Conservation (phyloP, 1,284 basidiomycete species). For the Earliella scabrosa region DNA sequence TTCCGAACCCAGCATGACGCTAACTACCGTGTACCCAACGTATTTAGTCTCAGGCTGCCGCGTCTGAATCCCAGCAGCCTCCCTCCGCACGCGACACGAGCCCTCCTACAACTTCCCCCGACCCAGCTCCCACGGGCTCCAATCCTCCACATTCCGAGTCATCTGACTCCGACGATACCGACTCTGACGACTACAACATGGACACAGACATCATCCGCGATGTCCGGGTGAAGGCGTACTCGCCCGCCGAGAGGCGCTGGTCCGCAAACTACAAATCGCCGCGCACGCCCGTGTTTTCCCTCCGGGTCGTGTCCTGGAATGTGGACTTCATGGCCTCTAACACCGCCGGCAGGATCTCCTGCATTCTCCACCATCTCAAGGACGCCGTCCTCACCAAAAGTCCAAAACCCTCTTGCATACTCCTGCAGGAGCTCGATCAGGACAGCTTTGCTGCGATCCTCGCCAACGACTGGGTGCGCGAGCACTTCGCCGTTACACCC, state of each 20-base stretch:
- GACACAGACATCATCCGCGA: not conserved
- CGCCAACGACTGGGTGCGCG: slow-evolving; percentile 61
- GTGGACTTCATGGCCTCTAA: slow-evolving; percentile 50
- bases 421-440: slow-evolving; percentile 66
- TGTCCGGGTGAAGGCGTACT: slow-evolving; percentile 11
- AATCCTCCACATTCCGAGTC: not conserved
- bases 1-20: not conserved
- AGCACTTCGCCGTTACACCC: slow-evolving; percentile 61
- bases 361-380: slow-evolving; percentile 58
- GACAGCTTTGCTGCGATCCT: slow-evolving; percentile 51
- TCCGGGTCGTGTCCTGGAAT: slow-evolving; percentile 71
- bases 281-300: slow-evolving; percentile 41
- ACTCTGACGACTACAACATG: not conserved
- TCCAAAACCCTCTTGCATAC: slow-evolving; percentile 59
- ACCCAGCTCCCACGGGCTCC: not conserved
- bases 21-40: not conserved
- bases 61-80: not conserved
- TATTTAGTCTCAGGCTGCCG: slow-evolving; percentile 9
- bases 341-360: slow-evolving; percentile 45
- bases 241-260: slow-evolving; percentile 13
- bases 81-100: not conserved
- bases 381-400: slow-evolving; percentile 49
- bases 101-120: not conserved
- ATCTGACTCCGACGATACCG: not conserved
- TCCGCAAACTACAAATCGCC: slow-evolving; percentile 1